Conservation (phyloP, 2,329 filamentous ascomycete genomes). For the Hyphodiscus sp. region DNA sequence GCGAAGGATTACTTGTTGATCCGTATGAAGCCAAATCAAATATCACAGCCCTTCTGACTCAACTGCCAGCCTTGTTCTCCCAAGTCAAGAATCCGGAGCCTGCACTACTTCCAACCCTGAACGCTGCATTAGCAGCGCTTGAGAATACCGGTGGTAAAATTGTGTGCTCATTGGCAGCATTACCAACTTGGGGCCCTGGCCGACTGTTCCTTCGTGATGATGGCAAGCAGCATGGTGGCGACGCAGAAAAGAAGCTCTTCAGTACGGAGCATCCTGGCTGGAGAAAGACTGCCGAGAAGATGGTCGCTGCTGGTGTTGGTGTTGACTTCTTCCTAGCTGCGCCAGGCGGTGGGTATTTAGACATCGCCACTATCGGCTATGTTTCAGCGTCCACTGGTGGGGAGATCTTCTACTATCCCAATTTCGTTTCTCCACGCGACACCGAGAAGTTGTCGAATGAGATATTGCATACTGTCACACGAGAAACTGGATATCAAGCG, state of each 20-base stretch:
- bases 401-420: constrained; percentile 94
- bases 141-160: constrained; percentile 88
- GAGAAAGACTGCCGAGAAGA: constrained; percentile 78
- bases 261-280: constrained; percentile 84
- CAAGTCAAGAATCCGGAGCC: constrained; percentile 86
- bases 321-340: constrained; percentile 93
- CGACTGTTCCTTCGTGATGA: constrained; percentile 82
- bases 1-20: constrained; percentile 89
- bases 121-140: constrained; percentile 76
- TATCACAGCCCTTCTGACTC: constrained; percentile 79
- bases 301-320: constrained; percentile 81
- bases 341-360: constrained; percentile 83
- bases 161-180: constrained; percentile 75
- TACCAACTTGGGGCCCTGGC: constrained; percentile 89
- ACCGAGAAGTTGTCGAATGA: constrained; percentile 77
- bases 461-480: constrained; percentile 75
- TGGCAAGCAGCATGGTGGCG: constrained; percentile 75
- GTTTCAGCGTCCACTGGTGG: constrained; percentile 85
- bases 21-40: constrained; percentile 82
- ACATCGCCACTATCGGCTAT: constrained; percentile 87
- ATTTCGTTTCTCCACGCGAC: constrained; percentile 85
- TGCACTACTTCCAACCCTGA: constrained; percentile 75
- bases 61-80: constrained; percentile 80
- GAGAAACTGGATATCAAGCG: constrained; percentile 91
- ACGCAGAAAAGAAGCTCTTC: constrained; percentile 87